phyloP scores from a whole-genome alignment of 225 moss, liverwort and hornwort species.

The Pseudisothecium myosuroides region DNA sequence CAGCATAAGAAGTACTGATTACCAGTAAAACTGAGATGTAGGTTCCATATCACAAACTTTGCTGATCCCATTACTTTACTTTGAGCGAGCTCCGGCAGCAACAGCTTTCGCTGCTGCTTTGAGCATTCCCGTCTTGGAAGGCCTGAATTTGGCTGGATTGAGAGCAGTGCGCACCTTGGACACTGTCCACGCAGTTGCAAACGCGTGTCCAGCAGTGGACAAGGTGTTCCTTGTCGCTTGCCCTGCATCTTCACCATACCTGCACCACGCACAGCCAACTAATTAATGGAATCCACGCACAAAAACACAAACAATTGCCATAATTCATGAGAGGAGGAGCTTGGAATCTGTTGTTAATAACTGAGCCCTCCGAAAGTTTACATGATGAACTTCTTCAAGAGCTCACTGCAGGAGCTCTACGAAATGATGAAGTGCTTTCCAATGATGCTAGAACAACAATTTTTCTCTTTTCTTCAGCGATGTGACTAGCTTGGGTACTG shows the following conservation, averaged over 20 bases:
- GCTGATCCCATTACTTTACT: background rate
- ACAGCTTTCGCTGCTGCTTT: constrained; percentile 29
- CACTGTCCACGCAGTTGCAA: constrained; percentile 49
- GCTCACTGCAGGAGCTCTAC: background rate
- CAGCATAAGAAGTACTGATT: background rate
- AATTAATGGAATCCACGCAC: background rate
- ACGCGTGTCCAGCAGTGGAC: constrained; percentile 32
- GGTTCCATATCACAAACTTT: background rate
- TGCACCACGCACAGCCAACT: background rate
- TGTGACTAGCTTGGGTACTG: background rate
- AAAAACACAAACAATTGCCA: background rate
- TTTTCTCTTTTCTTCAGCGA: background rate
- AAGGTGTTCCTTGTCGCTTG: constrained; percentile 11
- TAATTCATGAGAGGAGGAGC: too few species aligned
- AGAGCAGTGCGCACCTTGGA: constrained; percentile 33
- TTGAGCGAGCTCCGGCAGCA: background rate
- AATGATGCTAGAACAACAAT: too few species aligned
- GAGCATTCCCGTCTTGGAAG: constrained; percentile 25
- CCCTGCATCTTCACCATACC: constrained; percentile 35
- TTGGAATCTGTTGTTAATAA: background rate
- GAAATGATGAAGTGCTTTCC: background rate
- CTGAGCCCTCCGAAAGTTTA: background rate
- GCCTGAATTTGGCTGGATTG: constrained; percentile 28
- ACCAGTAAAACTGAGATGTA: too few species aligned
- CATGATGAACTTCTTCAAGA: background rate